Evolutionary conservation across 176 grass and related monocot species (phyloP).

Genomic region (Tillandsia fasciculata): DNA sequence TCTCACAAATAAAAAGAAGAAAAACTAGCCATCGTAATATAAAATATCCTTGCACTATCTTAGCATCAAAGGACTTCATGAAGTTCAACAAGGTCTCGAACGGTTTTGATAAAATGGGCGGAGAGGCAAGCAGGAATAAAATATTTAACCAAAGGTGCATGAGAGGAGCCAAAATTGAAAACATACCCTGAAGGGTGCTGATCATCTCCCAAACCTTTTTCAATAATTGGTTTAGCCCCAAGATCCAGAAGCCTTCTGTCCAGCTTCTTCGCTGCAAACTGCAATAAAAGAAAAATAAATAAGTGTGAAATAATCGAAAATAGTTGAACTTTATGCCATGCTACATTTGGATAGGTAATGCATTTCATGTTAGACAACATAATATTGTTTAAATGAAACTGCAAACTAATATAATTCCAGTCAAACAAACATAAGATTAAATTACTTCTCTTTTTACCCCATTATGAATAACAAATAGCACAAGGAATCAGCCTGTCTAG

Average conservation of each 20-base stretch:
- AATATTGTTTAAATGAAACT: neutral
- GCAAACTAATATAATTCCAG: too few species aligned
- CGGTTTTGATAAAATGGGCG: neutral
- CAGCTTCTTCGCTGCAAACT: constrained; percentile 90
- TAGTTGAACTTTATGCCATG: neutral
- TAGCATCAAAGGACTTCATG: too few species aligned
- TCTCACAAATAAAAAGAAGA: too few species aligned
- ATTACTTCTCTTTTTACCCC: too few species aligned
- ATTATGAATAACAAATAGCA: too few species aligned
- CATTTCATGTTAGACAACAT: neutral
- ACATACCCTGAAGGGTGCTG: constrained; percentile 89
- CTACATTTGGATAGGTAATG: neutral
- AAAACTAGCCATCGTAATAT: too few species aligned
- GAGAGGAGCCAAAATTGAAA: neutral
- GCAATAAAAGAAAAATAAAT: constrained; percentile 17
- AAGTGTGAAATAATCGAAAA: constrained; percentile 6
- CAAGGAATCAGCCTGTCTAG: too few species aligned
- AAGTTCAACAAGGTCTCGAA: too few species aligned
- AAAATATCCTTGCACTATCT: too few species aligned
- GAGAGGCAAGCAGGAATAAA: neutral
- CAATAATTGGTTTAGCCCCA: constrained; percentile 57
- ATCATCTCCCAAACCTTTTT: constrained; percentile 84
- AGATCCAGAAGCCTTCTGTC: constrained; percentile 73
- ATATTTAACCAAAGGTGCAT: too few species aligned
- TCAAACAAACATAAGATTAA: too few species aligned